Evolutionary conservation across 306 rosid genomes (phyloP).

Genomic region (Trifolium fragiferum): DNA sequence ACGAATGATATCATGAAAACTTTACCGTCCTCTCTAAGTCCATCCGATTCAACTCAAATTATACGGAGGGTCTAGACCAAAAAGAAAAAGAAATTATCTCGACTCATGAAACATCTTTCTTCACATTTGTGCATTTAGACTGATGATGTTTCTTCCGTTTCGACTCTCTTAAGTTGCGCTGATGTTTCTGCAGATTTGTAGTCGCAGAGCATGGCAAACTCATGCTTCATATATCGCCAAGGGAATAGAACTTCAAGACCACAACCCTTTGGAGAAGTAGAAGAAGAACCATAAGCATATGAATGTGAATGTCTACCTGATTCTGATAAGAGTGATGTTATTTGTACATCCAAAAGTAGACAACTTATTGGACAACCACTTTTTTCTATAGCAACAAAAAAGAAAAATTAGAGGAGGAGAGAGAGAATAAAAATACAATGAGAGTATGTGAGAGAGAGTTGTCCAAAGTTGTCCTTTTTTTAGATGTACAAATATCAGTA

Average conservation of each 20-base stretch:
- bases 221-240: slow-evolving; percentile 62
- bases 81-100: background rate
- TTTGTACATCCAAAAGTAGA: too few relatives aligned
- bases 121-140: too few relatives aligned
- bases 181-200: slow-evolving; percentile 45
- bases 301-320: slow-evolving; percentile 42
- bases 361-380: too few relatives aligned
- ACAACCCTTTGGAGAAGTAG: slow-evolving; percentile 67
- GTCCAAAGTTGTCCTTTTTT: too few relatives aligned
- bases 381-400: too few relatives aligned
- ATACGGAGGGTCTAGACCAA: background rate
- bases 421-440: too few relatives aligned
- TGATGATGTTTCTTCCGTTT: slow-evolving; percentile 45
- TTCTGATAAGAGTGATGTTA: too few relatives aligned
- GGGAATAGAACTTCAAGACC: slow-evolving; percentile 69
- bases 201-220: slow-evolving; percentile 49
- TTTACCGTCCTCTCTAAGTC: background rate
- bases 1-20: background rate
- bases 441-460: too few relatives aligned
- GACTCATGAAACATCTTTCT: slow-evolving; percentile 33
- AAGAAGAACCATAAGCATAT: slow-evolving; percentile 24
- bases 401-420: too few relatives aligned
- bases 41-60: background rate
- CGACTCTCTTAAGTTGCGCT: slow-evolving; percentile 35
- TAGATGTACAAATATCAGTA: too few relatives aligned